These are phyloP conservation scores for Flueggea neowawraea DNA, from an alignment of 441 rosid genomes.

Conservation along the genomic window DNA sequence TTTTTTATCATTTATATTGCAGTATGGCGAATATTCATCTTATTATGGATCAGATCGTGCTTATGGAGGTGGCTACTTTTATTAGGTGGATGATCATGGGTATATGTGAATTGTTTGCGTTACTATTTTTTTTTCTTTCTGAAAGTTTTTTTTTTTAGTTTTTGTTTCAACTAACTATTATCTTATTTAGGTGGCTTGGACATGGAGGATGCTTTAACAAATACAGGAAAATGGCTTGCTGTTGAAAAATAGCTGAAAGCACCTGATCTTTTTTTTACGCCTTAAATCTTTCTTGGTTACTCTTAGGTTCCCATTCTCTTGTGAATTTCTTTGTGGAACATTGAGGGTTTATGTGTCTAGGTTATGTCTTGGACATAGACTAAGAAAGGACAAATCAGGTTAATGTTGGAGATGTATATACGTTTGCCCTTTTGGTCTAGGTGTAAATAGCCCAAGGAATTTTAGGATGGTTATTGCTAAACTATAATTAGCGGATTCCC, in stretches of 20 bases:
- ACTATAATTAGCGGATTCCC: slow-evolving; percentile 16
- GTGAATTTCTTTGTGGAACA: neutral
- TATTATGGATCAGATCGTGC: slow-evolving; percentile 37
- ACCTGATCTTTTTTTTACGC: slow-evolving; percentile 9
- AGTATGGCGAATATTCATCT: slow-evolving; percentile 45
- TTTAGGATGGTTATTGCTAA: slow-evolving; percentile 14
- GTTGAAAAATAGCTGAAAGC: slow-evolving; percentile 21
- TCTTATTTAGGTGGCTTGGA: slow-evolving; percentile 37
- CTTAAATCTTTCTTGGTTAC: slow-evolving; percentile 6
- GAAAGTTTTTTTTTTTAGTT: slow-evolving; percentile 6
- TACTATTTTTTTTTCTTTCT: slow-evolving; percentile 5
- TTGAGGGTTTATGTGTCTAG: slow-evolving; percentile 20
- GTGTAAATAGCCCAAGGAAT: slow-evolving; percentile 29
- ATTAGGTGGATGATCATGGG: slow-evolving; percentile 29
- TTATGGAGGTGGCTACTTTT: slow-evolving; percentile 45
- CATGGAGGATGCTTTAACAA: slow-evolving; percentile 25
- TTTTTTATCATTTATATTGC: slow-evolving; percentile 19
- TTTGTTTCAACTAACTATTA: slow-evolving; percentile 6
- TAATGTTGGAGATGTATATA: slow-evolving; percentile 23
- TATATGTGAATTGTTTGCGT: slow-evolving; percentile 21
- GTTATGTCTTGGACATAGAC: slow-evolving; percentile 27
- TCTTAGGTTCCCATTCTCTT: neutral
- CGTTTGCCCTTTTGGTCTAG: slow-evolving; percentile 21
- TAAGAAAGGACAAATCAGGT: slow-evolving; percentile 16
- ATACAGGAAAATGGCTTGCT: slow-evolving; percentile 32